Percentiles rank a stretch among this genome's conserved stretches.
Evolutionary conservation across 2,329 filamentous ascomycete species (phyloP).

Genomic region (Magnaporthiopsis incrustans): DNA sequence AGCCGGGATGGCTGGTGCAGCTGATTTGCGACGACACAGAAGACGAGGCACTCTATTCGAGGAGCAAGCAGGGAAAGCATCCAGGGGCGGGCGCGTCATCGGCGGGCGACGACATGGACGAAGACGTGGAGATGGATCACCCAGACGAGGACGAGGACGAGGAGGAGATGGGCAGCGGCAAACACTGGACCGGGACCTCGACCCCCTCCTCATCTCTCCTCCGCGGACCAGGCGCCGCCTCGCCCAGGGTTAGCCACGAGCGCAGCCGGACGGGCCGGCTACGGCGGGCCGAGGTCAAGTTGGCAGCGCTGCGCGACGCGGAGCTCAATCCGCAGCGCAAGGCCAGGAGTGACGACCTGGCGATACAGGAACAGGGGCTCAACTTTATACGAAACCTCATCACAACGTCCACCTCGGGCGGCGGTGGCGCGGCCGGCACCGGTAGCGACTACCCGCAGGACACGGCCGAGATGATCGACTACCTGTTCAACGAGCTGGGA

Average conservation of each 20-base stretch:
- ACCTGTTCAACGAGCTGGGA: constrained; percentile 68
- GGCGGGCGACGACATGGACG: constrained; percentile 28
- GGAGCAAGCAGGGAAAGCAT: constrained; percentile 14
- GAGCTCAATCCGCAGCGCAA: constrained; percentile 62
- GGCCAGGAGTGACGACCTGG: constrained; percentile 68
- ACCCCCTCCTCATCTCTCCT: constrained; percentile 5
- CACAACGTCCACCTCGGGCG: constrained; percentile 38
- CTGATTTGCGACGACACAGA: constrained; percentile 61
- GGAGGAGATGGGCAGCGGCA: constrained; percentile 10
- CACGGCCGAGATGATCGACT: constrained; percentile 71
- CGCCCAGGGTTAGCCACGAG: constrained; percentile 13
- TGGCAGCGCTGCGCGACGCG: constrained; percentile 49
- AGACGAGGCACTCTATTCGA: constrained; percentile 38
- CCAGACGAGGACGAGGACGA: constrained; percentile 30
- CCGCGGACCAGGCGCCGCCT: constrained; percentile 13
- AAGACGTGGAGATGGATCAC: constrained; percentile 50
- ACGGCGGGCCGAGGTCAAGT: constrained; percentile 40
- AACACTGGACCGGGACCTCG: not conserved
- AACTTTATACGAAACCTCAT: constrained; percentile 88
- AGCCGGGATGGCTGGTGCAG: constrained; percentile 71
- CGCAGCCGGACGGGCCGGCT: constrained; percentile 31
- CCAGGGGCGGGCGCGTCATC: constrained; percentile 5
- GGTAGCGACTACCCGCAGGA: constrained; percentile 40
- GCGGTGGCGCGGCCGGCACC: constrained; percentile 28
- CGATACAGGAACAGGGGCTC: constrained; percentile 84